A percentile compares a stretch with the other conserved stretches of the same genome.
phyloP scores from a whole-genome alignment of 192 early-diverging fungal species.

The Dissophora ornata region DNA sequence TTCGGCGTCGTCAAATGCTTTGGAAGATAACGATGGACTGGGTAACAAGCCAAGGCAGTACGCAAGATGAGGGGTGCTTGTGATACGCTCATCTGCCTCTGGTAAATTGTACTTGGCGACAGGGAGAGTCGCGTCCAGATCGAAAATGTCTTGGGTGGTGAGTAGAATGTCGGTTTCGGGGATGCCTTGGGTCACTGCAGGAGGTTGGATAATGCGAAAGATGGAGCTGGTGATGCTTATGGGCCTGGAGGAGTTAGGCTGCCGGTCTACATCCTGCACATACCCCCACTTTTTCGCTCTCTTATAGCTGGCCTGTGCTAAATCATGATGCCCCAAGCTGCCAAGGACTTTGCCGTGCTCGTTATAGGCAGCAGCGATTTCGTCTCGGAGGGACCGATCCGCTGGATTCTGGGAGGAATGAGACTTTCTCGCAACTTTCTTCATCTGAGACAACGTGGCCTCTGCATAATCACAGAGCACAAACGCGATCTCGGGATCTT shows the following conservation, averaged over 20 bases:
- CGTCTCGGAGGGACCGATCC: slow-evolving; percentile 2
- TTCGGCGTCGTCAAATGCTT: not conserved
- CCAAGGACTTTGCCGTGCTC: not conserved
- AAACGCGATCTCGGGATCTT: not conserved
- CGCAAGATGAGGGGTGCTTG: not conserved
- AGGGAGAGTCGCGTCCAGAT: not conserved
- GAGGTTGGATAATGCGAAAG: not conserved
- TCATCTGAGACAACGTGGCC: not conserved
- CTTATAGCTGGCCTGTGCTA: slow-evolving; percentile 6
- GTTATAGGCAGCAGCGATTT: not conserved
- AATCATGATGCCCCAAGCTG: not conserved
- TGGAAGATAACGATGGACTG: not conserved
- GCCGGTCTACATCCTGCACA: too few relatives aligned
- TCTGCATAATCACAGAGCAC: not conserved
- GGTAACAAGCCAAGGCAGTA: slow-evolving; percentile 5
- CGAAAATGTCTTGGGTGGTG: not conserved
- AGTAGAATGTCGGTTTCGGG: not conserved
- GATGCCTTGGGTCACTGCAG: too few relatives aligned
- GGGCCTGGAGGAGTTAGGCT: not conserved
- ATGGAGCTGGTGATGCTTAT: not conserved
- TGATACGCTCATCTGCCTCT: not conserved
- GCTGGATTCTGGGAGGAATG: not conserved
- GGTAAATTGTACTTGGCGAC: slow-evolving; percentile 5
- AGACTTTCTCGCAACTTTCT: slow-evolving; percentile 1
- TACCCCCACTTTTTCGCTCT: slow-evolving; percentile 12